Evolutionary conservation across 768 basidiomycete genomes (phyloP), one percentile per base, ranked within the genome.

Genomic region (Boletus rubroflammeus): DNA sequence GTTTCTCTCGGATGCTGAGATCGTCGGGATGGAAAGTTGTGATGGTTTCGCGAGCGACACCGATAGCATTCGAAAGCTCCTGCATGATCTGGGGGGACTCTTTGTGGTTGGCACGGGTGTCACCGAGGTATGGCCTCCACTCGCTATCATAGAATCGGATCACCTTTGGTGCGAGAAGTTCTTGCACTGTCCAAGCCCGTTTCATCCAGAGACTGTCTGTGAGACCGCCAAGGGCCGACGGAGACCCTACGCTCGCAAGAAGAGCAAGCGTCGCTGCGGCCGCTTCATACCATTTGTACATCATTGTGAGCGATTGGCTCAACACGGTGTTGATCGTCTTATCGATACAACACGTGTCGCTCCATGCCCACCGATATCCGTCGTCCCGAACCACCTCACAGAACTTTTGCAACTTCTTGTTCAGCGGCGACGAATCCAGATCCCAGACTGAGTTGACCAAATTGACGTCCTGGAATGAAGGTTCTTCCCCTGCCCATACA

Each of bases 101-200:
- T 39, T 39, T 39, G 11, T 39, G 38, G 19, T 21, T 21, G 38
- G 8, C 0, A 7, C 34, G 29, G 6, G 40, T 34, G 7, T 61
- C 59, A 0, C 38, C 43, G 6, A 51, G 59, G 21, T 57, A 61
- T 2, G 47, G 55, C 23, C 54, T 39, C 60, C 60, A 61, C 0
- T 54, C 17, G 5, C 49, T 13, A 5, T 48, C 43, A 5, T 51
- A 62, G 31, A 62, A 61, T 7, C 60, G n/a, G 35, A 57, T 35
- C 19, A 57, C 31, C 11, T 46, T 51, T 0, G 55, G 17, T 13
- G 49, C 52, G 17, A 62, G 60, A 40, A 62, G 51, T n/a, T 62
- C 61, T 38, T 56, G 62, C 4, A 46, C n/a, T 0, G 61, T 62
- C 61, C 61, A 62, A 1, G 47, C 59, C 2, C 59, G 55, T 6